Conservation (phyloP, 176 grass and related monocot species). For the Oryza meridionalis region DNA sequence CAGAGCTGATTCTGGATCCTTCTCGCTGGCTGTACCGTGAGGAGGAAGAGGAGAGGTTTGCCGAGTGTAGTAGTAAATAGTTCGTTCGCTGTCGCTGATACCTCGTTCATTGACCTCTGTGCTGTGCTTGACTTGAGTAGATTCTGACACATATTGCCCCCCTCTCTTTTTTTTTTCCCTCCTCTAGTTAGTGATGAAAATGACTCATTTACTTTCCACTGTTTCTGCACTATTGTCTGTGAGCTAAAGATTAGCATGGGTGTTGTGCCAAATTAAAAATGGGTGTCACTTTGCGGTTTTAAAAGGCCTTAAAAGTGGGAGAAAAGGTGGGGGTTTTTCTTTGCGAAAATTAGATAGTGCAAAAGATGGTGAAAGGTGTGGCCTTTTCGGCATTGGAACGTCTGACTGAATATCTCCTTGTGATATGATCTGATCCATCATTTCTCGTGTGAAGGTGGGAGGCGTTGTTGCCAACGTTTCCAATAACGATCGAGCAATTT, state of each 20-base stretch:
- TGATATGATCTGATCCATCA: conserved; percentile 29
- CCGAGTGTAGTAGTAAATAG: not conserved
- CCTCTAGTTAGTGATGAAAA: not conserved
- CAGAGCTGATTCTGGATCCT: not conserved
- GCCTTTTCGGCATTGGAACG: conserved; percentile 22
- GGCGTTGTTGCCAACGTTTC: conserved; percentile 17
- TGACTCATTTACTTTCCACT: not conserved
- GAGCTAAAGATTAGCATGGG: no score
- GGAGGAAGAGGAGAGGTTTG: not conserved
- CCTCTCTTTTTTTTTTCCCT: not conserved
- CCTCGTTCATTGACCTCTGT: conserved; percentile 29
- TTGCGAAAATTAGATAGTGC: conserved; percentile 4
- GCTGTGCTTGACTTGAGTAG: conserved; percentile 12
- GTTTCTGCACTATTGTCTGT: not conserved
- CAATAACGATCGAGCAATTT: not conserved
- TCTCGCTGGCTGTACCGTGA: not conserved
- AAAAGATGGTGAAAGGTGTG: conserved; percentile 20
- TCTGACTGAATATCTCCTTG: conserved; percentile 32
- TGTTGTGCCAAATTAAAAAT: no score
- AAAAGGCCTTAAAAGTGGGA: conserved; percentile 17
- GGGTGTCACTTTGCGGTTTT: not conserved
- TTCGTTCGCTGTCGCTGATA: not conserved
- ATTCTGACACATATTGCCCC: conserved; percentile 10
- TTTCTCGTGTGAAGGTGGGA: conserved; percentile 10
- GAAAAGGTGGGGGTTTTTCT: conserved; percentile 9